These are phyloP conservation scores for Neoboletus magnificus DNA, from an alignment of 768 basidiomycete species.

Conservation along the genomic window DNA sequence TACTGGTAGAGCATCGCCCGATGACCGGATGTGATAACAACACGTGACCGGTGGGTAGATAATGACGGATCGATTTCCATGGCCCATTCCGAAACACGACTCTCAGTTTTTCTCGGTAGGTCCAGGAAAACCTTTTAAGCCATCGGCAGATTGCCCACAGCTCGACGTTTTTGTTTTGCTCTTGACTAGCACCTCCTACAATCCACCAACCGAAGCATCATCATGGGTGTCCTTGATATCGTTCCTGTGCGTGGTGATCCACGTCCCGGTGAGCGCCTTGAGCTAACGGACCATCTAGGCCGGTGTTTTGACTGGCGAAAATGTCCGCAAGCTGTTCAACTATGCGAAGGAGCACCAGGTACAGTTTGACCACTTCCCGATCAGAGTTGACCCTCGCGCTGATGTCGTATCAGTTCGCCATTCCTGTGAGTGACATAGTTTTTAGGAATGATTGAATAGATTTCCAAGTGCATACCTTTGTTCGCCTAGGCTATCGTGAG, in stretches of 20 bases:
- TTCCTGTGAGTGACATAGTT: slow-evolving; percentile 58
- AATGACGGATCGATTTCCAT: slow-evolving; percentile 2
- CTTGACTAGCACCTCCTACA: slow-evolving; percentile 11
- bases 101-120: slow-evolving; percentile 10
- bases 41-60: slow-evolving; percentile 14
- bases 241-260: slow-evolving; percentile 62
- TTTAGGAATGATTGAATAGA: neutral
- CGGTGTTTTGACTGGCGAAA: slow-evolving; percentile 93
- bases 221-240: slow-evolving; percentile 80
- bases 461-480: neutral
- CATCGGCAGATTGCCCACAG: neutral
- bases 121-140: slow-evolving; percentile 4
- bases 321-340: slow-evolving; percentile 92
- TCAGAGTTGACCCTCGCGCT: neutral
- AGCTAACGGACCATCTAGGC: slow-evolving; percentile 45
- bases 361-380: slow-evolving; percentile 14
- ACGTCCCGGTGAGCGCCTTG: neutral
- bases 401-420: slow-evolving; percentile 59
- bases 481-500: slow-evolving; percentile 68
- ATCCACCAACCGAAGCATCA: slow-evolving; percentile 7
- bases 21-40: neutral
- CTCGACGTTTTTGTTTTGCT: neutral
- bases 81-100: neutral
- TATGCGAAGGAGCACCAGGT: slow-evolving; percentile 90
- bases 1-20: too few species aligned